Evolutionary conservation across 148 eudicot species (phyloP).

Genomic region (Fagopyrum tataricum): DNA sequence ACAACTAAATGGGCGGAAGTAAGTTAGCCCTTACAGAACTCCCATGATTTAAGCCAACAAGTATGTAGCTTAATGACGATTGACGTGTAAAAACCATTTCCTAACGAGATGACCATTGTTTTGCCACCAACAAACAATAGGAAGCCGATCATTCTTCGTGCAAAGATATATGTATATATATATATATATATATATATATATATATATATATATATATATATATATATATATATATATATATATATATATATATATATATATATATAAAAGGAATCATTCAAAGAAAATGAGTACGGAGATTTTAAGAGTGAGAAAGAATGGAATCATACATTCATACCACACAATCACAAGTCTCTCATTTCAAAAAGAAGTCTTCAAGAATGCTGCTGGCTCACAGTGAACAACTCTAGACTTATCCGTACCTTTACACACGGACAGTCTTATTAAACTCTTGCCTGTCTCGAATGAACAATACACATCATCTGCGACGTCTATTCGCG

Average conservation of each 20-base stretch:
- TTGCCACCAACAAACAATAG: no score
- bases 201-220: no score
- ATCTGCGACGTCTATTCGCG: conserved; percentile 57
- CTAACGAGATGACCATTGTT: no score
- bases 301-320: background rate
- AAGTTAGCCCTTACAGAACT: no score
- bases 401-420: background rate
- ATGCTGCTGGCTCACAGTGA: conserved; percentile 6
- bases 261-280: background rate
- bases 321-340: conserved; percentile 12
- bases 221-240: no score
- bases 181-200: no score
- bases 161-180: background rate
- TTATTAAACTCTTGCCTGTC: background rate
- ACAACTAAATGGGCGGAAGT: no score
- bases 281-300: background rate
- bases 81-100: no score
- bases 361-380: background rate
- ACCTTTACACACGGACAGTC: conserved; percentile 3
- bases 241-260: no score
- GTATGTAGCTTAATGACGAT: no score
- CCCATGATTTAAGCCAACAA: no score
- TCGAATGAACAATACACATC: background rate
- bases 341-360: background rate
- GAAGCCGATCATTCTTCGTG: no score